phyloP scores from a whole-genome alignment of 208 protist genomes.

The Leptomonas seymouri region DNA sequence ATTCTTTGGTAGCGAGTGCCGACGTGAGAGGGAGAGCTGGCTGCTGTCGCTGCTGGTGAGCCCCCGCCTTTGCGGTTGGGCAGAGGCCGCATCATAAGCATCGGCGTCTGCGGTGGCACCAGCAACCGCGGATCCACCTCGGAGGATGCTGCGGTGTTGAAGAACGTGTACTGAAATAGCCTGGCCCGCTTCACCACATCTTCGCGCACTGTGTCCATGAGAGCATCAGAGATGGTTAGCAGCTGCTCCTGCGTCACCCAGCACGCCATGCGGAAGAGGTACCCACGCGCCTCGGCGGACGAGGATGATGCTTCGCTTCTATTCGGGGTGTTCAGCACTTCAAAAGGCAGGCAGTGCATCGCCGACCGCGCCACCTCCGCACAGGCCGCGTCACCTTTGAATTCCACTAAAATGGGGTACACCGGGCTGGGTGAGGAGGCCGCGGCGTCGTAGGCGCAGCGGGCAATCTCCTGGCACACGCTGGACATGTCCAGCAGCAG shows the following conservation, averaged over 20 bases:
- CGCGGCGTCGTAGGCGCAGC: slow-evolving; percentile 33
- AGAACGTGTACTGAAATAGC: slow-evolving; percentile 31
- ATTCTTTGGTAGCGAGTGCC: not conserved
- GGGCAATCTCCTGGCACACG: slow-evolving; percentile 62
- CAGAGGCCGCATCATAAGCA: slow-evolving; percentile 32
- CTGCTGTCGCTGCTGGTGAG: not conserved
- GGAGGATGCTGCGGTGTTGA: slow-evolving; percentile 9
- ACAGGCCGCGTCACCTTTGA: slow-evolving; percentile 50
- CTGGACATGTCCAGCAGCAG: slow-evolving; percentile 69
- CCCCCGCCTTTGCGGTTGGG: not conserved
- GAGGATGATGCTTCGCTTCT: not conserved
- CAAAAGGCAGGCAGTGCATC: slow-evolving; percentile 90
- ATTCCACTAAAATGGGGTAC: slow-evolving; percentile 63
- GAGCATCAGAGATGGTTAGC: slow-evolving; percentile 57
- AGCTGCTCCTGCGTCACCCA: slow-evolving; percentile 71
- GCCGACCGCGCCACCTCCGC: slow-evolving; percentile 65
- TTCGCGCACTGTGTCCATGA: slow-evolving; percentile 59
- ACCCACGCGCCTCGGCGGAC: slow-evolving; percentile 8
- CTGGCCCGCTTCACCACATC: slow-evolving; percentile 47
- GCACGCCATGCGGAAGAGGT: slow-evolving; percentile 48
- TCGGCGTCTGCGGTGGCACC: slow-evolving; percentile 24
- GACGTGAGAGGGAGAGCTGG: not conserved
- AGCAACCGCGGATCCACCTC: slow-evolving; percentile 34
- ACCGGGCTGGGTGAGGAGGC: slow-evolving; percentile 11
- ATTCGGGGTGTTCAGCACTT: slow-evolving; percentile 41